Conservation (phyloP, 2,329 filamentous ascomycete genomes). For the Fusarium algeriense region DNA sequence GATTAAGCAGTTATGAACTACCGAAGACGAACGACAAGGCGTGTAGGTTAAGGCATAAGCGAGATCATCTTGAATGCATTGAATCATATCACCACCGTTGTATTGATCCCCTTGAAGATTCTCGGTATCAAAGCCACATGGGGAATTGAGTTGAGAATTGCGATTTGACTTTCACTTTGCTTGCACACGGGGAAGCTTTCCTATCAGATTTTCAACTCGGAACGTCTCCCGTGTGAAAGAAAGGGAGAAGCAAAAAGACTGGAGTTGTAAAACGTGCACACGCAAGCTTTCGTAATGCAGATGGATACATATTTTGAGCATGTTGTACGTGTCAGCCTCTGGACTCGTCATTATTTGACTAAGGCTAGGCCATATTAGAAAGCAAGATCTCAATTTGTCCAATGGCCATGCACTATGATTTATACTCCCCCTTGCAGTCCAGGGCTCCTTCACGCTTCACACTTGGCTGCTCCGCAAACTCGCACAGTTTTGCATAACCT, state of each 20-base stretch:
- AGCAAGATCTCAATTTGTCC: neutral
- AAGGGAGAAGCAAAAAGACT: constrained; percentile 24
- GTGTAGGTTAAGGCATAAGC: constrained; percentile 28
- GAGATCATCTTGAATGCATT: constrained; percentile 29
- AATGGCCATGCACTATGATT: constrained; percentile 19
- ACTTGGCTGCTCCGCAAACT: neutral
- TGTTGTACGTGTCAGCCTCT: constrained; percentile 20
- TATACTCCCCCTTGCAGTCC: constrained; percentile 21
- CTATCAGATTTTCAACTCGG: constrained; percentile 13
- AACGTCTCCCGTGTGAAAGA: constrained; percentile 25
- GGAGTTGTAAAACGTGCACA: constrained; percentile 34
- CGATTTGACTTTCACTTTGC: constrained; percentile 7
- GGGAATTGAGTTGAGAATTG: neutral
- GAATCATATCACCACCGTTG: constrained; percentile 31
- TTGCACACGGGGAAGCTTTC: constrained; percentile 13
- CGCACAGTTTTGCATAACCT: constrained; percentile 25
- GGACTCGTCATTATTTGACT: neutral
- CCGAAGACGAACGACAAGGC: constrained; percentile 23
- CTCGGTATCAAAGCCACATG: neutral
- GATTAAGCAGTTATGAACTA: constrained; percentile 22
- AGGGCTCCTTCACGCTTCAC: neutral
- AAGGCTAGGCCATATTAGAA: neutral
- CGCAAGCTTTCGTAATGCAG: constrained; percentile 33
- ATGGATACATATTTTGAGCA: constrained; percentile 5
- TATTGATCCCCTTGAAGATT: constrained; percentile 18